Percentiles rank a stretch among this genome's conserved stretches.
These are phyloP conservation scores for Boechera divaricarpa DNA, from an alignment of 345 rosid genomes.

Conservation along the genomic window DNA sequence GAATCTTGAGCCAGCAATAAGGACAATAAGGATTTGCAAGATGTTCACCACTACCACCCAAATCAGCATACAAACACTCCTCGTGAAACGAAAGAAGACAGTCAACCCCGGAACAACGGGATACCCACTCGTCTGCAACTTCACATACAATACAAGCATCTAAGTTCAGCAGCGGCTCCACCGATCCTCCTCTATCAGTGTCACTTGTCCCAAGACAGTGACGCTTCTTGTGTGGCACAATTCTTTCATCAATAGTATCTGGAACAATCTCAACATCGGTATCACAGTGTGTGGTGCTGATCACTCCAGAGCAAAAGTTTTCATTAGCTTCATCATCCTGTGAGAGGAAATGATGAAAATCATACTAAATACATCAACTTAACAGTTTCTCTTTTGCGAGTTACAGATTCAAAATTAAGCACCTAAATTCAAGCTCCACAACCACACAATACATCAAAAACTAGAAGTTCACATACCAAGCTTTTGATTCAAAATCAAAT, in stretches of 20 bases:
- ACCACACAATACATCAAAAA: background rate
- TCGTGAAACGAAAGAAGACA: conserved; percentile 37
- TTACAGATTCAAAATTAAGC: background rate
- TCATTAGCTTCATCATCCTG: conserved; percentile 38
- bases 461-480: too few relatives aligned
- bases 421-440: background rate
- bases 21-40: conserved; percentile 32
- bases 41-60: conserved; percentile 18
- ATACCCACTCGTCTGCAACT: conserved; percentile 9
- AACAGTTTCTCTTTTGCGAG: background rate
- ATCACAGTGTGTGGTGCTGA: conserved; percentile 4
- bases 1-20: conserved; percentile 38
- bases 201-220: conserved; percentile 26
- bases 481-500: too few relatives aligned
- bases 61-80: conserved; percentile 35
- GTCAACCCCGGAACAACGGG: conserved; percentile 18
- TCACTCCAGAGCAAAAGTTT: conserved; percentile 16
- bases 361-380: background rate
- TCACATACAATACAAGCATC: conserved; percentile 43
- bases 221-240: conserved; percentile 38
- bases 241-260: conserved; percentile 5
- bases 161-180: conserved; percentile 5
- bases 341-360: background rate
- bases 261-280: conserved; percentile 34
- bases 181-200: background rate